Conservation (phyloP, 176 grass and related monocot genomes). For the Leersia perrieri region DNA sequence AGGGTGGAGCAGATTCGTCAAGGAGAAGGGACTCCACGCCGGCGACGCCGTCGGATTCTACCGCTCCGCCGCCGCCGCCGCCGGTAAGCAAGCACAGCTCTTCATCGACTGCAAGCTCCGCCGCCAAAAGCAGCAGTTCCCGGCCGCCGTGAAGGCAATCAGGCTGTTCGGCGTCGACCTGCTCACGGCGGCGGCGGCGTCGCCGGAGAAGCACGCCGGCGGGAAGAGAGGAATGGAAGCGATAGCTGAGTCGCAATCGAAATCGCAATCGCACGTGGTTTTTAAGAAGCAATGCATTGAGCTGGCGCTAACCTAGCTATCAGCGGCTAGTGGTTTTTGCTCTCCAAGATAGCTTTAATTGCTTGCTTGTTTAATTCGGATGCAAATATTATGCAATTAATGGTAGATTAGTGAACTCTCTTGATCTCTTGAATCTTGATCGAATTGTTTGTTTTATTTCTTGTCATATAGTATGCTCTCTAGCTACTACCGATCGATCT, state of each 20-base stretch:
- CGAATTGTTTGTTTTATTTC: not conserved
- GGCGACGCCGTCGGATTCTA: constrained; percentile 81
- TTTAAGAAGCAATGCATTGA: constrained; percentile 79
- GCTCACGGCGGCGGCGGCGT: not conserved
- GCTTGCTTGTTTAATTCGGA: constrained; percentile 6
- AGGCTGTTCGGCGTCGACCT: constrained; percentile 83
- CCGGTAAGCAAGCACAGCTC: constrained; percentile 38
- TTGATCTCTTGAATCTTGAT: constrained; percentile 8
- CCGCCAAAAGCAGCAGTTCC: too few relatives aligned
- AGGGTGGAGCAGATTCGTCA: constrained; percentile 95
- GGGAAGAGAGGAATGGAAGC: not conserved
- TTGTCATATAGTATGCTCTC: constrained; percentile 17
- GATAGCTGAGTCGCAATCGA: not conserved
- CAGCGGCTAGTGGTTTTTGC: constrained; percentile 18
- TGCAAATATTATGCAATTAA: not conserved
- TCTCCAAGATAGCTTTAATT: too few relatives aligned
- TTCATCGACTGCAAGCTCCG: constrained; percentile 81
- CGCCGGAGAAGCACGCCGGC: constrained; percentile 8
- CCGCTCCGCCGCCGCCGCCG: too few relatives aligned
- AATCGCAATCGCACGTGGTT: constrained; percentile 23
- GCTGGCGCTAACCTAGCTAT: constrained; percentile 37
- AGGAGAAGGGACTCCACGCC: constrained; percentile 74
- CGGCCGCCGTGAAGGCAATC: constrained; percentile 13
- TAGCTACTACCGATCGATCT: not conserved
- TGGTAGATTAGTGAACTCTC: constrained; percentile 14